Evolutionary conservation across 805 yeast species (phyloP).

Genomic region (Saccharomycopsis guyanensis): DNA sequence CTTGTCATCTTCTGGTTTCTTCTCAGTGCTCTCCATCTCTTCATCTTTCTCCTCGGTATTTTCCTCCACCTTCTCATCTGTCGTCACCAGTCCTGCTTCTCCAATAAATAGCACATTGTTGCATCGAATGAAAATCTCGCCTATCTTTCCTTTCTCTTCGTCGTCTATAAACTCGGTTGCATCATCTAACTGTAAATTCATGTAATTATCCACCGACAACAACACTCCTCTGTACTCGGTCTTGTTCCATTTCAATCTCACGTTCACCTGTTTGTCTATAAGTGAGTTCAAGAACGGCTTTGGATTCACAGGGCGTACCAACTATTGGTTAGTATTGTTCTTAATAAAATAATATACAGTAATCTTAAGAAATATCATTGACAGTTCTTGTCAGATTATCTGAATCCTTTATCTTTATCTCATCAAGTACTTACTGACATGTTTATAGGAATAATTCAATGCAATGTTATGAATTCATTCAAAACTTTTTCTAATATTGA

Average conservation of each 20-base stretch:
- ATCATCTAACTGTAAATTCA: slow-evolving; percentile 73
- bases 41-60: slow-evolving; percentile 2
- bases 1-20: slow-evolving; percentile 2
- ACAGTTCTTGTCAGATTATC: too few relatives aligned
- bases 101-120: slow-evolving; percentile 80
- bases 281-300: slow-evolving; percentile 82
- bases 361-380: background rate
- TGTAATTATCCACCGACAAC: slow-evolving; percentile 80
- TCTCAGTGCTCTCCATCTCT: background rate
- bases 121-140: slow-evolving; percentile 82
- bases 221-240: slow-evolving; percentile 81
- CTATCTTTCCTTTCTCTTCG: slow-evolving; percentile 45
- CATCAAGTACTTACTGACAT: too few relatives aligned
- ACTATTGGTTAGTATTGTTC: background rate
- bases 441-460: too few relatives aligned
- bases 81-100: slow-evolving; percentile 24
- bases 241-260: slow-evolving; percentile 82
- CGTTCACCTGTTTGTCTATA: slow-evolving; percentile 60
- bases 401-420: too few relatives aligned
- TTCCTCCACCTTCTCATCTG: background rate
- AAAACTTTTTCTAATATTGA: too few relatives aligned
- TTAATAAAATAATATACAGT: background rate
- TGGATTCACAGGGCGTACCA: slow-evolving; percentile 66
- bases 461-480: too few relatives aligned
- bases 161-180: slow-evolving; percentile 47